phyloP scores from a whole-genome alignment of 768 basidiomycete genomes.

The Kwoniella sp. region DNA sequence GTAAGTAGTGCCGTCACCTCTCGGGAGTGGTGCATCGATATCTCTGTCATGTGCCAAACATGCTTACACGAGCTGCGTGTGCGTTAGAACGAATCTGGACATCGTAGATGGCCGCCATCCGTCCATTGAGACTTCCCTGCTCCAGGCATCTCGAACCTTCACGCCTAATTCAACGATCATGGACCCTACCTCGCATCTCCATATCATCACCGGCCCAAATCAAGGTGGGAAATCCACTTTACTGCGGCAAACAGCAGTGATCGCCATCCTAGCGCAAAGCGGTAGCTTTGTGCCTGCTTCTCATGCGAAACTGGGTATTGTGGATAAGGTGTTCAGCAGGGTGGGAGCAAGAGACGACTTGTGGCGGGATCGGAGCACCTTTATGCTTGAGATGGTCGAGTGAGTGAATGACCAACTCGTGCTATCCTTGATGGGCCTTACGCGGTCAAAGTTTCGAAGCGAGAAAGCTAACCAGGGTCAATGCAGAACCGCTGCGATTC shows the following conservation, averaged over 20 bases:
- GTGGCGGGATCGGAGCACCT: slow-evolving; percentile 89
- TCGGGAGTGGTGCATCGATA: not conserved
- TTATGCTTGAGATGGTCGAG: slow-evolving; percentile 67
- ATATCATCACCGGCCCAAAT: slow-evolving; percentile 90
- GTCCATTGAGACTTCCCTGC: slow-evolving; percentile 84
- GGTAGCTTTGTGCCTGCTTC: slow-evolving; percentile 94
- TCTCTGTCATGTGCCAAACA: not conserved
- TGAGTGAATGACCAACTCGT: slow-evolving; percentile 26
- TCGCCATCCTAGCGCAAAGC: slow-evolving; percentile 84
- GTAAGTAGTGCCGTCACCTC: slow-evolving; percentile 60
- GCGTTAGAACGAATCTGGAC: slow-evolving; percentile 63
- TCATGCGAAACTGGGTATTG: slow-evolving; percentile 74
- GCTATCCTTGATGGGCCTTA: slow-evolving; percentile 59
- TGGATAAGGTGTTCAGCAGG: slow-evolving; percentile 90
- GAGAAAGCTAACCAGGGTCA: slow-evolving; percentile 10
- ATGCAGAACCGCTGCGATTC: slow-evolving; percentile 86
- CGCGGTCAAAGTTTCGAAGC: slow-evolving; percentile 62
- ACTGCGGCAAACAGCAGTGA: slow-evolving; percentile 85
- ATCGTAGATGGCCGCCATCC: slow-evolving; percentile 86
- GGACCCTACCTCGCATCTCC: slow-evolving; percentile 66
- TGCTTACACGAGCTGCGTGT: not conserved
- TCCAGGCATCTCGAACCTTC: slow-evolving; percentile 66
- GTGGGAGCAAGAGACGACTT: slow-evolving; percentile 94
- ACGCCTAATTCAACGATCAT: slow-evolving; percentile 79
- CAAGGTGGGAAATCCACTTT: slow-evolving; percentile 81